Evolutionary conservation across 1,139 yeast genomes (phyloP).

Genomic region (Diutina pseudorugosa): DNA sequence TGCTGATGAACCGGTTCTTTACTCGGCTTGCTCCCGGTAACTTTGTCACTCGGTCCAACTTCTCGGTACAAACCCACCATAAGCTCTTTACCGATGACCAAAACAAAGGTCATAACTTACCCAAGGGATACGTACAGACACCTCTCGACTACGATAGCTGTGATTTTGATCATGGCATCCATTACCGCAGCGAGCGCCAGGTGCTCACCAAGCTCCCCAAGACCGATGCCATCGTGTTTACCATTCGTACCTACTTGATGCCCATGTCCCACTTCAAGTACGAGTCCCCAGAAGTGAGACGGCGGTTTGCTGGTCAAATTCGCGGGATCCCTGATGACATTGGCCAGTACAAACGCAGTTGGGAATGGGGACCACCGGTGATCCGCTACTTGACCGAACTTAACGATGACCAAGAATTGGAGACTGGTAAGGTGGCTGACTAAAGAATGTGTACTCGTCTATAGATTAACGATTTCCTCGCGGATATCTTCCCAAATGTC

Average conservation of each 20-base stretch:
- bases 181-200: slow-evolving; percentile 53
- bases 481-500: slow-evolving; percentile 67
- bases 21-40: slow-evolving; percentile 35
- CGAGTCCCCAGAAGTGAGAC: slow-evolving; percentile 36
- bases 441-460: not conserved
- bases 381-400: slow-evolving; percentile 15
- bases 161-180: slow-evolving; percentile 43
- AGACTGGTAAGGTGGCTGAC: not conserved
- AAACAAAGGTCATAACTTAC: slow-evolving; percentile 35
- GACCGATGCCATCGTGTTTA: slow-evolving; percentile 41
- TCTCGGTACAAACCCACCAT: slow-evolving; percentile 47
- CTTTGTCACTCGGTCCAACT: slow-evolving; percentile 48
- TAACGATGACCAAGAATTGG: not conserved
- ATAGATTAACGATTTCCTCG: slow-evolving; percentile 18
- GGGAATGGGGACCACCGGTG: slow-evolving; percentile 30
- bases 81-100: slow-evolving; percentile 38
- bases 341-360: slow-evolving; percentile 22
- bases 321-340: slow-evolving; percentile 29
- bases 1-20: slow-evolving; percentile 53
- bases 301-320: slow-evolving; percentile 28
- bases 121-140: slow-evolving; percentile 10
- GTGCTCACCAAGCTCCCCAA: slow-evolving; percentile 45
- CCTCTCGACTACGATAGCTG: slow-evolving; percentile 29
- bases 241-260: slow-evolving; percentile 52
- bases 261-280: slow-evolving; percentile 43